Percentiles rank a stretch among this genome's conserved stretches.
These are phyloP conservation scores for Calonectria naviculata DNA, from an alignment of 2,329 filamentous ascomycete genomes.

Conservation along the genomic window DNA sequence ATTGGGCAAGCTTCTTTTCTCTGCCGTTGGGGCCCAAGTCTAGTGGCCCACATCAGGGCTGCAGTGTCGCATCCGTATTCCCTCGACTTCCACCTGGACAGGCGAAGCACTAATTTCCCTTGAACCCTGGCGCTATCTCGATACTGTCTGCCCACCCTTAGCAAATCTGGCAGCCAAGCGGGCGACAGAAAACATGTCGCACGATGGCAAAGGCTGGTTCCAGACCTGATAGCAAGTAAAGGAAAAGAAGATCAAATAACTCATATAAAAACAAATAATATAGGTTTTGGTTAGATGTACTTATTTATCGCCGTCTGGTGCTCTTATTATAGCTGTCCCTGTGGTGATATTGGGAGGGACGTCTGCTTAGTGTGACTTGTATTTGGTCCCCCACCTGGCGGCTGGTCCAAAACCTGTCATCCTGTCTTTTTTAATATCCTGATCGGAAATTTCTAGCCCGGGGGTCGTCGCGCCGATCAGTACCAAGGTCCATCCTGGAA, in stretches of 20 bases:
- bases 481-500: slow-evolving; percentile 3
- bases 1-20: slow-evolving; percentile 1
- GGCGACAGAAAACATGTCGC: no score
- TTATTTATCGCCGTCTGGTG: no score
- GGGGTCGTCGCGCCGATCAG: slow-evolving; percentile 22
- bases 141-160: slow-evolving; percentile 22
- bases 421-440: slow-evolving; percentile 1
- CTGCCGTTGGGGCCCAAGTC: neutral
- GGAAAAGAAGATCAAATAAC: no score
- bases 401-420: slow-evolving; percentile 6
- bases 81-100: slow-evolving; percentile 18
- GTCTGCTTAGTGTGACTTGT: no score
- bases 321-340: no score
- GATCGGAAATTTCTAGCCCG: slow-evolving; percentile 23
- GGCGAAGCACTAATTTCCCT: slow-evolving; percentile 23
- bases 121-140: slow-evolving; percentile 22
- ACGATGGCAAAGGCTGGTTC: no score
- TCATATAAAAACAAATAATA: no score
- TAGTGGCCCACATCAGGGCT: slow-evolving; percentile 7
- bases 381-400: no score
- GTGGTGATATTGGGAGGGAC: no score
- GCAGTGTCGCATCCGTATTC: slow-evolving; percentile 15
- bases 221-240: no score
- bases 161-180: slow-evolving; percentile 13
- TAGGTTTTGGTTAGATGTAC: no score